Percentiles rank a stretch among this genome's conserved stretches.
phyloP scores from a whole-genome alignment of 2,329 filamentous ascomycete genomes.

The Cytospora leucostoma region DNA sequence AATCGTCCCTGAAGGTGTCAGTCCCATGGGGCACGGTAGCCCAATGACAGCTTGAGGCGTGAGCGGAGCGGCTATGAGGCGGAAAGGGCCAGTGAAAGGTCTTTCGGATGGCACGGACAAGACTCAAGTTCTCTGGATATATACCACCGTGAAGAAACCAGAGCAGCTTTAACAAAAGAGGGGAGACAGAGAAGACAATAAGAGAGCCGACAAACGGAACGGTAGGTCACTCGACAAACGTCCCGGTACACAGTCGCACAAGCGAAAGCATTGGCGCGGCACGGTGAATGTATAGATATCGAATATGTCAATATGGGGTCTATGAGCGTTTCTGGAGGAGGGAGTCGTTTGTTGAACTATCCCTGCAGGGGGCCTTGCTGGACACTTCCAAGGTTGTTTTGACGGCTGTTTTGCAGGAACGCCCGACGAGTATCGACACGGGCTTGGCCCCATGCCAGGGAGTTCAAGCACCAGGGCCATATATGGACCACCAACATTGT shows the following conservation, averaged over 20 bases:
- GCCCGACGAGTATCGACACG: slow-evolving; percentile 5
- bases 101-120: background rate
- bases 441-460: background rate
- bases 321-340: slow-evolving; percentile 1
- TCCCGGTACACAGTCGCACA: slow-evolving; percentile 16
- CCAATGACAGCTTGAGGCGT: slow-evolving; percentile 5
- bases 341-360: slow-evolving; percentile 18
- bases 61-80: background rate
- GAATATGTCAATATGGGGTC: slow-evolving; percentile 1
- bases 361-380: slow-evolving; percentile 21
- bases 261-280: slow-evolving; percentile 15
- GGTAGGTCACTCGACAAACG: slow-evolving; percentile 13
- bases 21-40: background rate
- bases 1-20: background rate
- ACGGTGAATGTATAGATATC: slow-evolving; percentile 17
- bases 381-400: slow-evolving; percentile 20
- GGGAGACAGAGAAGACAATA: background rate
- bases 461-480: slow-evolving; percentile 3
- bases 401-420: slow-evolving; percentile 5
- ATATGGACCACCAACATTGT: slow-evolving; percentile 11
- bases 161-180: background rate
- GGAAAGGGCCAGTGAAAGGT: background rate
- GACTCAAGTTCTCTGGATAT: background rate
- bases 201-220: slow-evolving; percentile 7
- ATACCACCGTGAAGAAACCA: background rate